A percentile compares a stretch with the other conserved stretches of the same genome.
phyloP scores from a whole-genome alignment of 164 flowering plant species.

The Aristolochia fimbriata region DNA sequence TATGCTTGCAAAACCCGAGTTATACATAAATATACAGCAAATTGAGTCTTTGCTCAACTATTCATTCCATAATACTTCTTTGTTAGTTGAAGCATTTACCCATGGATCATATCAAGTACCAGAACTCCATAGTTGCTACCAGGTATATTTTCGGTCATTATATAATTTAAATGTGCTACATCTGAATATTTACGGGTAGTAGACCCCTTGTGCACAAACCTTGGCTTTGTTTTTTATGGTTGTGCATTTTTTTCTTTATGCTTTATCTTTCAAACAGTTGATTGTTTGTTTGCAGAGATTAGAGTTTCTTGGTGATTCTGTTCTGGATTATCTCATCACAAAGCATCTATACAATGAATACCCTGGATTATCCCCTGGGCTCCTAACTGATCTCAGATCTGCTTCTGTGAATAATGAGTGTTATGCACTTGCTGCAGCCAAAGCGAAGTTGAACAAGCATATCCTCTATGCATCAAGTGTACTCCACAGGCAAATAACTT shows the following conservation, averaged over 20 bases:
- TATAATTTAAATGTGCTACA: too few species aligned
- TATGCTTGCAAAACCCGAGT: slow-evolving; percentile 24
- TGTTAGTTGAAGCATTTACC: slow-evolving; percentile 76
- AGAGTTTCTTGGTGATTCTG: slow-evolving; percentile 90
- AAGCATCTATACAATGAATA: slow-evolving; percentile 40
- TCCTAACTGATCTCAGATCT: slow-evolving; percentile 72
- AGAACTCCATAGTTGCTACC: slow-evolving; percentile 71
- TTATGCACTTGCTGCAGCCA: slow-evolving; percentile 57
- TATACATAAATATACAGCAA: slow-evolving; percentile 32
- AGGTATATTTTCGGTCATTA: slow-evolving; percentile 30
- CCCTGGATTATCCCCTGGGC: slow-evolving; percentile 68
- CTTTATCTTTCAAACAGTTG: too few species aligned
- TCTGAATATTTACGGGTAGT: too few species aligned
- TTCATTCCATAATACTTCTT: slow-evolving; percentile 52
- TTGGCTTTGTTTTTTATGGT: too few species aligned
- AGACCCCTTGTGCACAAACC: too few species aligned
- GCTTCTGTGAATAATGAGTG: slow-evolving; percentile 85
- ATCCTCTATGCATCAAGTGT: slow-evolving; percentile 48
- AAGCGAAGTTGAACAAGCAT: slow-evolving; percentile 50
- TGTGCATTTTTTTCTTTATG: too few species aligned
- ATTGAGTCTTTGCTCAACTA: slow-evolving; percentile 50
- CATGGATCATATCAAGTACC: slow-evolving; percentile 87
- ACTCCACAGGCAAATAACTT: slow-evolving; percentile 39
- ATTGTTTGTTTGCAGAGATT: slow-evolving; percentile 37
- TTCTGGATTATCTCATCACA: slow-evolving; percentile 68